Evolutionary conservation across 768 basidiomycete species (phyloP).

Genomic region (Harrya chromipes): DNA sequence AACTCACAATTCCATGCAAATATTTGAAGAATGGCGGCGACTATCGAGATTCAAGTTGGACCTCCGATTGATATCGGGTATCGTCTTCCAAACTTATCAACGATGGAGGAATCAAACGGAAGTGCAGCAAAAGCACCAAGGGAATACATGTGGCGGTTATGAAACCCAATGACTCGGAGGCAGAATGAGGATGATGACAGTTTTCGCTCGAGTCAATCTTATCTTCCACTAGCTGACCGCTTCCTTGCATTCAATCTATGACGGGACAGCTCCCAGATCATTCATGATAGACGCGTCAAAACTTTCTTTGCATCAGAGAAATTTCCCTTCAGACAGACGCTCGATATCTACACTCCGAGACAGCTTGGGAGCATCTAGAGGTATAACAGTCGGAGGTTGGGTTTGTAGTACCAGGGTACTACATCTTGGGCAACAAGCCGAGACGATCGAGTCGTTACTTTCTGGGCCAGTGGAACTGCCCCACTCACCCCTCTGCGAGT

Average conservation of each 20-base stretch:
- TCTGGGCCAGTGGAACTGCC: not conserved
- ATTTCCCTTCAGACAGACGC: not conserved
- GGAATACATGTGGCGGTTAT: conserved; percentile 58
- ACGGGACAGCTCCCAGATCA: conserved; percentile 56
- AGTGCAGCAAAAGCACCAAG: conserved; percentile 54
- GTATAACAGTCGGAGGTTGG: conserved; percentile 52
- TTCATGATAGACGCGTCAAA: conserved; percentile 55
- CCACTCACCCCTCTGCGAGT: not conserved
- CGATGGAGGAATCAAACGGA: conserved; percentile 32
- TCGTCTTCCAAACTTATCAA: conserved; percentile 13
- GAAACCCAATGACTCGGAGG: conserved; percentile 50
- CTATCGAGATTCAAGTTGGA: not conserved
- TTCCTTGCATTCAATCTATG: conserved; percentile 50
- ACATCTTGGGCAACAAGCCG: conserved; percentile 37
- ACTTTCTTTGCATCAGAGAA: conserved; percentile 1
- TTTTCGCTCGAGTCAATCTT: conserved; percentile 29
- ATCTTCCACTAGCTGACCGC: not conserved
- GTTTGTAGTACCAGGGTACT: conserved; percentile 59
- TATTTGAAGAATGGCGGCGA: conserved; percentile 13
- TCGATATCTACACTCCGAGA: conserved; percentile 10
- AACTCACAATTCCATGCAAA: conserved; percentile 12
- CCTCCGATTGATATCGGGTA: conserved; percentile 11
- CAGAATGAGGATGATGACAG: conserved; percentile 49
- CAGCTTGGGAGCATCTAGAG: conserved; percentile 47
- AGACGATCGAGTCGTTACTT: conserved; percentile 7